Percentiles rank a stretch among this genome's conserved stretches.
Conservation (phyloP, 345 rosid species). For the Syzygium jambos region DNA sequence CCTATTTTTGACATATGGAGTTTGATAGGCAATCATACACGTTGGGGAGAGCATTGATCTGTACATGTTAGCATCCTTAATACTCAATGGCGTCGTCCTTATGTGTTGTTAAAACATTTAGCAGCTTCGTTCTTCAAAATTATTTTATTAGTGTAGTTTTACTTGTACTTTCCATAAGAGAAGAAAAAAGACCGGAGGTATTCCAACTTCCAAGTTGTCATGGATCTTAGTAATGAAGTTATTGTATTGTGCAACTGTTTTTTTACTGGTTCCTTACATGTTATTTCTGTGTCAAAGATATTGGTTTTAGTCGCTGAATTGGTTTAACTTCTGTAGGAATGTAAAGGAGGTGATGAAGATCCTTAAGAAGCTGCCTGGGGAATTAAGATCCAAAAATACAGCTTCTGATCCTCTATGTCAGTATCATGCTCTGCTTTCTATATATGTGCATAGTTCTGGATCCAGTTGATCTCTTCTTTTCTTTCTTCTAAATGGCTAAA, state of each 20-base stretch:
- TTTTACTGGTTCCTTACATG: background rate
- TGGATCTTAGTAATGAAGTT: background rate
- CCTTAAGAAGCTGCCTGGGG: constrained; percentile 80
- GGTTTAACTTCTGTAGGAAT: constrained; percentile 43
- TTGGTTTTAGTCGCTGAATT: background rate
- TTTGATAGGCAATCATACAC: background rate
- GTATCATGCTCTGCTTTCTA: constrained; percentile 13
- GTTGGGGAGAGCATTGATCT: background rate
- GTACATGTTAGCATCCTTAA: background rate
- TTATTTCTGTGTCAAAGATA: background rate
- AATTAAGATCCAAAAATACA: constrained; percentile 86
- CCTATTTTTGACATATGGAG: background rate
- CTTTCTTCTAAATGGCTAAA: background rate
- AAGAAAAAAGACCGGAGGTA: background rate
- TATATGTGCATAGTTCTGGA: background rate
- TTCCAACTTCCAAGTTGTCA: background rate
- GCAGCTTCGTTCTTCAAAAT: background rate
- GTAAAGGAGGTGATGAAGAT: constrained; percentile 82
- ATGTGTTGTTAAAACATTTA: background rate
- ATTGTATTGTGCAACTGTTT: background rate
- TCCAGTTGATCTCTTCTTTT: background rate
- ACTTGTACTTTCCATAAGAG: background rate
- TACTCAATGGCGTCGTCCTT: background rate
- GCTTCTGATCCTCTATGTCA: constrained; percentile 76
- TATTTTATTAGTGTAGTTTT: background rate